Conservation (phyloP, 208 protist species). For the Trypanosoma rangeli region DNA sequence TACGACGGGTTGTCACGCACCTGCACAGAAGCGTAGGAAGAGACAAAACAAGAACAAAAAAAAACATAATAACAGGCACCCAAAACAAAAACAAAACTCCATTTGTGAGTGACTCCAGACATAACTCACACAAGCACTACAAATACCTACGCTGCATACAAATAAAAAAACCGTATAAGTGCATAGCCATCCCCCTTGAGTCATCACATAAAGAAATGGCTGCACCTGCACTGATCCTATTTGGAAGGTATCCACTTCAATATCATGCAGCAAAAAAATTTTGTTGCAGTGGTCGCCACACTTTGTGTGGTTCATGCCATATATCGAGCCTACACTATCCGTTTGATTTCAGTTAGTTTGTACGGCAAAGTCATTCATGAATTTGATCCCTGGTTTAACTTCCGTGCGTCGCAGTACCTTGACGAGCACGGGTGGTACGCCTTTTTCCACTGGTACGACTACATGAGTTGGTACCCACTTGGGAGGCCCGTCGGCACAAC, state of each 20-base stretch:
- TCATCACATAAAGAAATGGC: slow-evolving; percentile 20
- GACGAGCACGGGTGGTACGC: slow-evolving; percentile 91
- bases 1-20: too few relatives aligned
- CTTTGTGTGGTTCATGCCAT: slow-evolving; percentile 23
- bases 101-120: too few relatives aligned
- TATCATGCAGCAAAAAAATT: background rate
- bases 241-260: slow-evolving; percentile 6
- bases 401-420: slow-evolving; percentile 90
- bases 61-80: too few relatives aligned
- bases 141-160: background rate
- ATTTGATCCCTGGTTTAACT: slow-evolving; percentile 95
- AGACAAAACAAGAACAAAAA: too few relatives aligned
- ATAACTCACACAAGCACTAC: background rate
- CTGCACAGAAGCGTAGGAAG: too few relatives aligned
- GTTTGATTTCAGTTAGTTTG: slow-evolving; percentile 58
- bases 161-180: background rate
- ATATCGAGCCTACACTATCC: slow-evolving; percentile 52
- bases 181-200: background rate
- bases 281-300: background rate
- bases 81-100: too few relatives aligned
- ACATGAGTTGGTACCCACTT: slow-evolving; percentile 97
- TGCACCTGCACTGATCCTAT: background rate
- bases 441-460: slow-evolving; percentile 99
- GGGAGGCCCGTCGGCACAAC: slow-evolving; percentile 97
- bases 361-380: slow-evolving; percentile 94